A percentile compares a stretch with the other conserved stretches of the same genome.
phyloP scores from a whole-genome alignment of 257 asterid genomes.

The Nicotiana knightiana region DNA sequence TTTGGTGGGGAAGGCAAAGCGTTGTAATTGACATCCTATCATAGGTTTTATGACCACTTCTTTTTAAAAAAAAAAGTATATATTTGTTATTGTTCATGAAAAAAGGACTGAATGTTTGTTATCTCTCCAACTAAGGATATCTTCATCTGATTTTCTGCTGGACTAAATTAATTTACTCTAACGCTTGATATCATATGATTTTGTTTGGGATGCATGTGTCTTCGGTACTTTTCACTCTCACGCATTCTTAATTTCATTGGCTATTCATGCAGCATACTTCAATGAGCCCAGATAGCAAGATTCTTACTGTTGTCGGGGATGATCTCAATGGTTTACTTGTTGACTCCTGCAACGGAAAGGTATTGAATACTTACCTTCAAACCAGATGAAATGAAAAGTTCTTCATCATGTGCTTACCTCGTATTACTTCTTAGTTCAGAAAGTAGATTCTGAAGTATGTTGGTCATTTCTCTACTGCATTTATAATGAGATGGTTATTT shows the following conservation, averaged over 20 bases:
- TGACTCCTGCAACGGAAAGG: constrained; percentile 67
- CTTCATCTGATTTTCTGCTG: too few species aligned
- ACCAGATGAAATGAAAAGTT: neutral
- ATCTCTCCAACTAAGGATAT: too few species aligned
- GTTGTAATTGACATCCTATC: neutral
- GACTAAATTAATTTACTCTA: too few species aligned
- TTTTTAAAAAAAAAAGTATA: neutral
- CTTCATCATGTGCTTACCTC: neutral
- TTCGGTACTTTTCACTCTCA: neutral
- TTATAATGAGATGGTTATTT: neutral
- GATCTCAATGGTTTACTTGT: constrained; percentile 51
- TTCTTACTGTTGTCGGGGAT: constrained; percentile 70
- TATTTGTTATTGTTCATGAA: neutral
- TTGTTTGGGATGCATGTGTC: neutral
- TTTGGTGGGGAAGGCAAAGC: neutral
- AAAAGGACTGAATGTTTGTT: too few species aligned
- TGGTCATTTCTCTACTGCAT: neutral
- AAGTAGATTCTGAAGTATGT: neutral
- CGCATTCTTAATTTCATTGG: neutral
- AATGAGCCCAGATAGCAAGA: constrained; percentile 63
- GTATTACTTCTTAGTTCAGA: neutral
- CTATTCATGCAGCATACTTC: constrained; percentile 61
- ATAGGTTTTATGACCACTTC: neutral
- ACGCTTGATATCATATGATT: too few species aligned
- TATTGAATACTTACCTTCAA: constrained; percentile 6